Base-by-base conservation (phyloP, 768 basidiomycete species). In the Termitomyces sp. region DNA sequence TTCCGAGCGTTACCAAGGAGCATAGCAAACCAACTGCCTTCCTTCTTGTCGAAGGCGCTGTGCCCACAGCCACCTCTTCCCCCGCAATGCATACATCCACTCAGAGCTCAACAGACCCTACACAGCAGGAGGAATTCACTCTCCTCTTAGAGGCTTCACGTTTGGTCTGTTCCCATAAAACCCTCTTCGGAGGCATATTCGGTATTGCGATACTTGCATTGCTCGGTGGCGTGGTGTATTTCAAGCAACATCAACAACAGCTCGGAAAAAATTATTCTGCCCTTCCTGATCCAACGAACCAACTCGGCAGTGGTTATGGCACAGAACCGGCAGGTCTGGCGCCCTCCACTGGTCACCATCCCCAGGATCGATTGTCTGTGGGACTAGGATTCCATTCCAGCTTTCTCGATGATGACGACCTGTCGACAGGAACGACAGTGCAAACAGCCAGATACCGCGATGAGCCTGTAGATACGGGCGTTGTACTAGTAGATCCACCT, bases 21-120 rank as follows among this genome's bases (percentile, higher is more conserved):
- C 83, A 88, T 65, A 75, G 87, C 1, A 96, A 93, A 71, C 97
- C 97, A 0, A 98, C 95, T 1, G 86, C 79, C 0, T 86, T 86
- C 66, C 85, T 97, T 3, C 93, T 94, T 2, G 84, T 80, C 31
- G 89, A 72, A 90, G 94, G 66, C 89, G 83, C 42, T 76, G 77
- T 40, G 85, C 86, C 2, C 79, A 83, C 34, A 45, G 6, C 55
- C 36, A 36, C 51, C 17, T 48, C 45, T 29, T 38, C 61, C 29
- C 25, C 62, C 14, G 38, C 36, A 37, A n/a, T 8, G 66, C 10
- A 57, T 25, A 31, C 32, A 38, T 20, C 50, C 37, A 12, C 66
- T 69, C 15, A 61, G 7, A 86, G 87, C 4, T 79, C 85, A 15
- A 51, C 56, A 31, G 40, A 31, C 15, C 38, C 25, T 47, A 42